These are phyloP conservation scores for Russula brevipes DNA, from an alignment of 768 basidiomycete species.

Conservation along the genomic window DNA sequence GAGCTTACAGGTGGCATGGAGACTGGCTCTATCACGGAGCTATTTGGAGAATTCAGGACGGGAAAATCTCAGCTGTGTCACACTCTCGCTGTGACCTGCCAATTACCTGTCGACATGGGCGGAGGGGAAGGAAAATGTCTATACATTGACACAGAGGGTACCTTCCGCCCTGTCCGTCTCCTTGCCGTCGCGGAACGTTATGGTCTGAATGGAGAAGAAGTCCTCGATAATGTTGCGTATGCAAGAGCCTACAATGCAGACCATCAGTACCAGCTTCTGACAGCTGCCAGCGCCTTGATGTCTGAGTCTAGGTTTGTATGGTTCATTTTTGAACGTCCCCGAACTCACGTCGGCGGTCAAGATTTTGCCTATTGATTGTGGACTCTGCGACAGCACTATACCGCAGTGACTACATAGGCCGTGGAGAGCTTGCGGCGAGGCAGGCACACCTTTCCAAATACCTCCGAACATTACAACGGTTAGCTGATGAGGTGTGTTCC, in stretches of 20 bases:
- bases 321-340: background rate
- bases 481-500: slow-evolving; percentile 86
- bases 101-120: slow-evolving; percentile 95
- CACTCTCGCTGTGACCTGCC: slow-evolving; percentile 96
- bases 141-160: slow-evolving; percentile 98
- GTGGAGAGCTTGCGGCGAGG: slow-evolving; percentile 91
- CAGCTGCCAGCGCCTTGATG: slow-evolving; percentile 97
- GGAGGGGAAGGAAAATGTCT: slow-evolving; percentile 99
- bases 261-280: slow-evolving; percentile 86
- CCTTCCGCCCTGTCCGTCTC: slow-evolving; percentile 93
- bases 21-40: slow-evolving; percentile 95
- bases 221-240: slow-evolving; percentile 97
- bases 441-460: slow-evolving; percentile 97
- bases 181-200: slow-evolving; percentile 93
- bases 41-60: slow-evolving; percentile 98
- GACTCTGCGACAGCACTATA: slow-evolving; percentile 96
- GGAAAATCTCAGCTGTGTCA: slow-evolving; percentile 99
- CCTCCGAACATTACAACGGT: slow-evolving; percentile 81
- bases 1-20: slow-evolving; percentile 76
- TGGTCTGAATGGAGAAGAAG: slow-evolving; percentile 97
- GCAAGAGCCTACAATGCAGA: slow-evolving; percentile 98
- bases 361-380: slow-evolving; percentile 93
- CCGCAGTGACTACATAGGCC: slow-evolving; percentile 91
- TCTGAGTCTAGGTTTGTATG: slow-evolving; percentile 82
- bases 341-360: slow-evolving; percentile 34